Base-by-base conservation (phyloP, 306 rosid genomes). In the Cyamopsis tetragonoloba region DNA sequence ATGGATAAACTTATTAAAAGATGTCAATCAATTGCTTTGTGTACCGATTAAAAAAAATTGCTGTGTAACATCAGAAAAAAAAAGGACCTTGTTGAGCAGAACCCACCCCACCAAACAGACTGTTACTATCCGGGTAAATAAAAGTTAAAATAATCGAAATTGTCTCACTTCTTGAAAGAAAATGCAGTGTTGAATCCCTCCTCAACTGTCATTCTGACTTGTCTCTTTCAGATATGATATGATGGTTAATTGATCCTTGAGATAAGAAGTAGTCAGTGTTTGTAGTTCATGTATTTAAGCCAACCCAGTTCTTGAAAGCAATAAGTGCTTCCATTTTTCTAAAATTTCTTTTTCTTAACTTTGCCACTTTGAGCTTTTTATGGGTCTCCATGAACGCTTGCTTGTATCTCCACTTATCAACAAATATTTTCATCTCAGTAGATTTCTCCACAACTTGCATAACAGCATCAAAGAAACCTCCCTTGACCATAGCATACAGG, bases 251-350 rank as follows among this genome's bases (percentile, higher is more conserved):
- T n/a, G 62, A 46, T 39, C 76, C 41, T 20, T 27, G 43, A 31
- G 34, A 57, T 15, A 58, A 50, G 60, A 9, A 59, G 67, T 31
- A 14, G 56, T 55, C 69, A 51, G 31, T 14, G 32, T 35, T 43
- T 61, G 9, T 50, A 14, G 31, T 63, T 89, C 78, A 88, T 26
- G 87, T 80, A 83, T 72, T 90, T 72, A 93, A 80, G 73, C 99
- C 99, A 47, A 86, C 97, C 97, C 99, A 93, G 79, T 93, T 93
- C 87, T 90, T 90, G 75, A 93, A 93, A 80, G 95, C 96, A 75
- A 88, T 15, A 30, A 90, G 84, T 15, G 97, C 84, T 80, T 93
- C 97, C 96, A 80, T 88, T 80, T 92, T 93, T 77, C 73, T 80
- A 23, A 81, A 72, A 82, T 68, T 90, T 75, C 85, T 86, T 81